Conservation (phyloP, 2,329 filamentous ascomycete species). For the Exophiala mesophila region DNA sequence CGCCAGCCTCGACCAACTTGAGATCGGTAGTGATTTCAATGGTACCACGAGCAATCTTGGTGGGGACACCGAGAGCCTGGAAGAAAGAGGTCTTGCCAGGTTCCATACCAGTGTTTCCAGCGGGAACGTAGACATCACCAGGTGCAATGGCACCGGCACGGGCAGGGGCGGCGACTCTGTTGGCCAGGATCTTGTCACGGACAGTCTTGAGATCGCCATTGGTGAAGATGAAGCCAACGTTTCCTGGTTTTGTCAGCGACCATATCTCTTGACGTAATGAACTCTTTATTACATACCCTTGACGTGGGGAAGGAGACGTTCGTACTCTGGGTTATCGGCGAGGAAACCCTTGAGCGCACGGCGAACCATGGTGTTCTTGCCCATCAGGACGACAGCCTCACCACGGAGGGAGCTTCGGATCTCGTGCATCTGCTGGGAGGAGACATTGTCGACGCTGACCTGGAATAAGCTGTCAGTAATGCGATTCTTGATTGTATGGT, state of each 20-base stretch:
- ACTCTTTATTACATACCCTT: conserved; percentile 52
- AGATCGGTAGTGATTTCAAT: conserved; percentile 99
- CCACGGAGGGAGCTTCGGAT: conserved; percentile 88
- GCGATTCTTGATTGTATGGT: neutral
- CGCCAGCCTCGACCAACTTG: conserved; percentile 90
- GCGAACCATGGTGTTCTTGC: conserved; percentile 99
- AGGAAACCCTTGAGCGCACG: conserved; percentile 96
- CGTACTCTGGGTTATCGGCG: conserved; percentile 87
- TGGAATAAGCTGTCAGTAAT: conserved; percentile 11
- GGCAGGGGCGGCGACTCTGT: conserved; percentile 96
- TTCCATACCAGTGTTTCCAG: conserved; percentile 99
- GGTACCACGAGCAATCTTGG: conserved; percentile 99
- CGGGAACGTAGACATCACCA: conserved; percentile 86
- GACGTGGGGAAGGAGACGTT: conserved; percentile 92
- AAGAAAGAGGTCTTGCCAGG: conserved; percentile 99
- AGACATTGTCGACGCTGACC: conserved; percentile 85
- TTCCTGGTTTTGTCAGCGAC: conserved; percentile 50
- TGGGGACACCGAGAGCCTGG: conserved; percentile 99
- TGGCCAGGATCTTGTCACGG: conserved; percentile 90
- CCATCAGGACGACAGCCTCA: conserved; percentile 95
- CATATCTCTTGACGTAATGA: conserved; percentile 1
- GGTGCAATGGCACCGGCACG: conserved; percentile 97
- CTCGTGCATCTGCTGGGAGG: conserved; percentile 99
- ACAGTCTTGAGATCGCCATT: conserved; percentile 87
- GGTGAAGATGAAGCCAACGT: conserved; percentile 99